Evolutionary conservation across 1,284 basidiomycete genomes (phyloP).

Genomic region (Puccinia brachypodii): DNA sequence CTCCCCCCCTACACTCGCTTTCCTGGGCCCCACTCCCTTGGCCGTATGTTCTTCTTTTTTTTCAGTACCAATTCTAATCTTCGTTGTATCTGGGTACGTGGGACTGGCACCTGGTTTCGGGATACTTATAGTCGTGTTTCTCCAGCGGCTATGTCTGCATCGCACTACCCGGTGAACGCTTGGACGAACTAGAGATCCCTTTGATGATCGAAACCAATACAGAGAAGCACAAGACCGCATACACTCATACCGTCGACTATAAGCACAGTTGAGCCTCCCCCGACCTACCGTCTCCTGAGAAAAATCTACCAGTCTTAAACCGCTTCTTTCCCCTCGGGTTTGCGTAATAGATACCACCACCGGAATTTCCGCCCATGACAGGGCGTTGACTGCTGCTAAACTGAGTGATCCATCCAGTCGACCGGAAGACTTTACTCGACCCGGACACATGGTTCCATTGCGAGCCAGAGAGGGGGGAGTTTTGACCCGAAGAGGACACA

Average conservation of each 20-base stretch:
- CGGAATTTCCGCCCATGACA: conserved; percentile 94
- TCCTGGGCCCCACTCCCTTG: background rate
- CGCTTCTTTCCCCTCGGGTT: conserved; percentile 11
- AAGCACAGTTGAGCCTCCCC: conserved; percentile 65
- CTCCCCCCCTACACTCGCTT: too few relatives aligned
- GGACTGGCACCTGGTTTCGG: background rate
- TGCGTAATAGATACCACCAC: conserved; percentile 81
- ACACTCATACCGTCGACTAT: conserved; percentile 95
- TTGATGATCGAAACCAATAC: conserved; percentile 92
- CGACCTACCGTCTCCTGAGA: background rate
- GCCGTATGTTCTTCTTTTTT: background rate
- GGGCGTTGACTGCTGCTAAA: conserved; percentile 79
- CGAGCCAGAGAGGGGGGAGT: conserved; percentile 83
- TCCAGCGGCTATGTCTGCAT: conserved; percentile 91
- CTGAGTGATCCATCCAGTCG: conserved; percentile 65
- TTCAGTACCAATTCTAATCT: background rate
- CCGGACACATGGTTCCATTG: conserved; percentile 92
- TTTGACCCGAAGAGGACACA: conserved; percentile 82
- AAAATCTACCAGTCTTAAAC: background rate
- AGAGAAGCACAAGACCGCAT: conserved; percentile 89
- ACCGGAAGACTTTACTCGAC: conserved; percentile 80
- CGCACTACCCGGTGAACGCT: conserved; percentile 72
- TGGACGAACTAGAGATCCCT: conserved; percentile 79
- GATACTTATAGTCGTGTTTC: conserved; percentile 9
- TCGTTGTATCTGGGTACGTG: background rate